Percentiles rank a stretch among this genome's conserved stretches.
phyloP scores from a whole-genome alignment of 2,329 filamentous ascomycete genomes.

The Verticillium longisporum region DNA sequence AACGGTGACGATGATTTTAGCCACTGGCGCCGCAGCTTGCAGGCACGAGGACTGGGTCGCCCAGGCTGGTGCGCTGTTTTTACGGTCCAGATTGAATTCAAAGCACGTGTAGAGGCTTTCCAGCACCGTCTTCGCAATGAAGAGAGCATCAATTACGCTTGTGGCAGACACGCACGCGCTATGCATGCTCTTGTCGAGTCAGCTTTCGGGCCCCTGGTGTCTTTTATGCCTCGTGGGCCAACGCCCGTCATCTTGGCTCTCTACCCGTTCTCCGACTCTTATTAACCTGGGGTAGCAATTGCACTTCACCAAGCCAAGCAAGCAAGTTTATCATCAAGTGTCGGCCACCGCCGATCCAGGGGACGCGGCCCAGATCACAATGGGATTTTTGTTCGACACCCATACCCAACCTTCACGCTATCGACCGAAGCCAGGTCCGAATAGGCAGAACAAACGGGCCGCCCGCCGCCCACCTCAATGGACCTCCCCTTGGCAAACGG shows the following conservation, averaged over 20 bases:
- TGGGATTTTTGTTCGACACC: background rate
- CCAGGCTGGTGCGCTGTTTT: background rate
- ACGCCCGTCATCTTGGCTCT: background rate
- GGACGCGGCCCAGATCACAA: background rate
- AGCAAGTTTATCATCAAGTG: background rate
- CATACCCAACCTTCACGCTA: background rate
- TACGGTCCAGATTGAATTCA: background rate
- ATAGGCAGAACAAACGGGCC: slow-evolving; percentile 1
- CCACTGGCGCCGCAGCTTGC: background rate
- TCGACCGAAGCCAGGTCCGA: background rate
- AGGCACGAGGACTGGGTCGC: background rate
- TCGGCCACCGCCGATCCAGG: background rate
- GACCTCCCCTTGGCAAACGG: background rate
- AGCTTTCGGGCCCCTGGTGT: too few species aligned
- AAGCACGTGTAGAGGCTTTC: too few species aligned
- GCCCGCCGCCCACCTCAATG: background rate
- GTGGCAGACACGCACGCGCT: too few species aligned
- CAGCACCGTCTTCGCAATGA: too few species aligned
- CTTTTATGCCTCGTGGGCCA: background rate
- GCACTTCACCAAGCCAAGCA: background rate
- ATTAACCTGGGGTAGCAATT: background rate
- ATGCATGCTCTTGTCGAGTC: too few species aligned
- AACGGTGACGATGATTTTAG: background rate
- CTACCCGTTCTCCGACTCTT: background rate
- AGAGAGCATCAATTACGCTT: too few species aligned